Percentiles rank a stretch among this genome's conserved stretches.
These are phyloP conservation scores for Starmera dryadoides DNA, from an alignment of 805 yeast genomes.

Conservation along the genomic window DNA sequence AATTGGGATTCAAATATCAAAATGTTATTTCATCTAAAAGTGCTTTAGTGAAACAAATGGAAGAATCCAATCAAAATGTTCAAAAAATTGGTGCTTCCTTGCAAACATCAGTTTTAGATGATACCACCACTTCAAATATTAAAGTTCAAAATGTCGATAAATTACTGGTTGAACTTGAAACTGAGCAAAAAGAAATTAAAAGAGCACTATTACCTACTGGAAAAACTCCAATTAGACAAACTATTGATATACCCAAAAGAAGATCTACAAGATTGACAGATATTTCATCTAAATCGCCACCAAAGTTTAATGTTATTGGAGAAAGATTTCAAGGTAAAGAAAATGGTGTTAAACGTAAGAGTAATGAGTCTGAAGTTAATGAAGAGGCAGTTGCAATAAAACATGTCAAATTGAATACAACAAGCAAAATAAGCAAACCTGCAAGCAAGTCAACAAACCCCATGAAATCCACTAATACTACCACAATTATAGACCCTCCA, in stretches of 20 bases:
- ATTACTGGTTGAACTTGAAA: conserved; percentile 16
- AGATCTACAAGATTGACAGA: background rate
- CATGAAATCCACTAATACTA: too few relatives aligned
- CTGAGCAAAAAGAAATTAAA: conserved; percentile 18
- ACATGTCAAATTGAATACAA: too few relatives aligned
- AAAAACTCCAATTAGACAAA: conserved; percentile 21
- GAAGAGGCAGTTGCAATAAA: too few relatives aligned
- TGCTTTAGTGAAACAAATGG: background rate
- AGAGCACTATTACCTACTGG: conserved; percentile 21
- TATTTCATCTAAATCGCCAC: conserved; percentile 12
- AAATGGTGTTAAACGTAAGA: conserved; percentile 6
- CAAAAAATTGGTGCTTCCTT: conserved; percentile 2
- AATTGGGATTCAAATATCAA: conserved; percentile 3
- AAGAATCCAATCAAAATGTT: background rate
- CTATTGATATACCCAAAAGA: conserved; percentile 8
- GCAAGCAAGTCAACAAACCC: too few relatives aligned
- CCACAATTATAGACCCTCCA: too few relatives aligned
- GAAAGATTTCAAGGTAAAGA: conserved; percentile 16
- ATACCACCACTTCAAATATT: conserved; percentile 6
- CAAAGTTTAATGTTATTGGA: conserved; percentile 20
- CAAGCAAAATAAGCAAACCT: too few relatives aligned
- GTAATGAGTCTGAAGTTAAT: conserved; percentile 5
- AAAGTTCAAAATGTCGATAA: conserved; percentile 14
- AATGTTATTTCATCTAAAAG: background rate
- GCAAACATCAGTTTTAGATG: conserved; percentile 6